Evolutionary conservation across 768 basidiomycete genomes (phyloP).

Genomic region (Pulveroboletus sp.): DNA sequence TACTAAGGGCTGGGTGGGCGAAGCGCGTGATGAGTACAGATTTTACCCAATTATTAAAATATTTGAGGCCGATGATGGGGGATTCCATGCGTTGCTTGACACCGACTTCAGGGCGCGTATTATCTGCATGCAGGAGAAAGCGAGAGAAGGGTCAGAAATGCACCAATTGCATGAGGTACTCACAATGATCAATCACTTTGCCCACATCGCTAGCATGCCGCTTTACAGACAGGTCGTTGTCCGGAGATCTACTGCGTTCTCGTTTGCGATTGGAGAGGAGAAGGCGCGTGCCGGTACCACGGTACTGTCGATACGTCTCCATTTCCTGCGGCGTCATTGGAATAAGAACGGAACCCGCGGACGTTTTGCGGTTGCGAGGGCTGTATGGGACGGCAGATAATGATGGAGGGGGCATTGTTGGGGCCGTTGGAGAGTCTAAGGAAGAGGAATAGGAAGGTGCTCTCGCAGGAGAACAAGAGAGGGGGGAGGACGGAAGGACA

Average conservation of each 20-base stretch:
- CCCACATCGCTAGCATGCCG: constrained; percentile 65
- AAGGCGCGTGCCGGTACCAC: constrained; percentile 51
- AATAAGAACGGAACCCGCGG: constrained; percentile 54
- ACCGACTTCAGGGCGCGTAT: constrained; percentile 88
- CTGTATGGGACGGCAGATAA: constrained; percentile 53
- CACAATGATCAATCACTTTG: constrained; percentile 75
- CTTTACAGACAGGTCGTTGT: constrained; percentile 42
- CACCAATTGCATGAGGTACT: constrained; percentile 28
- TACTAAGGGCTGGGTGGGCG: constrained; percentile 63
- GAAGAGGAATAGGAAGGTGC: constrained; percentile 34
- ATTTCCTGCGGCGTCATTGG: constrained; percentile 64
- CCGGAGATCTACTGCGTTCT: constrained; percentile 33
- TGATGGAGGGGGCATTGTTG: constrained; percentile 27
- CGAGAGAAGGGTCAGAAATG: constrained; percentile 1
- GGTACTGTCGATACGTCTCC: constrained; percentile 51
- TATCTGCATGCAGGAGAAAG: constrained; percentile 51
- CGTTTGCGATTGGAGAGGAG: constrained; percentile 52
- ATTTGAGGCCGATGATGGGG: constrained; percentile 94
- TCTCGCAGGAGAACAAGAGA: constrained; percentile 25
- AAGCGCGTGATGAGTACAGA: constrained; percentile 92
- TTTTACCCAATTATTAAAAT: constrained; percentile 99
- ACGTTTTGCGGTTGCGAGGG: constrained; percentile 56
- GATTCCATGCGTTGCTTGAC: constrained; percentile 79
- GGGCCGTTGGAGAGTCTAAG: constrained; percentile 21
- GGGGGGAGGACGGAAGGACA: constrained; percentile 26